These are phyloP conservation scores for Hapsidospora chrysogenum DNA, from an alignment of 495 filamentous ascomycete genomes.

Conservation along the genomic window DNA sequence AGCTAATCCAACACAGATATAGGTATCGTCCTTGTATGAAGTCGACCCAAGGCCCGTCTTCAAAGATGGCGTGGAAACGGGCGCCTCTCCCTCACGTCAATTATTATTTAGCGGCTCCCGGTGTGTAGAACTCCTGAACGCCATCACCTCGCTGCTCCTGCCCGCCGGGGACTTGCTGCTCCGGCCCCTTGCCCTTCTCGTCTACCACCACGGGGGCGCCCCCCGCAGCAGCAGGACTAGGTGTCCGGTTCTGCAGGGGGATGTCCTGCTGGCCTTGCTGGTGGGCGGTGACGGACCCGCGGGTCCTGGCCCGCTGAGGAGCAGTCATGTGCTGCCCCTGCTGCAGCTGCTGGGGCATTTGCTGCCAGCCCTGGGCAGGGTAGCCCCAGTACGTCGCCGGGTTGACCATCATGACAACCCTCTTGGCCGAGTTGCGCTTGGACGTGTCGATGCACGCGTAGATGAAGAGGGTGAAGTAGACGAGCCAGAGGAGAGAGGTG, in stretches of 20 bases:
- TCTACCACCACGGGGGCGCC: neutral
- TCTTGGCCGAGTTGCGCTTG: conserved; percentile 9
- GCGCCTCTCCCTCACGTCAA: too few species aligned
- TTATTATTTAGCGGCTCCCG: too few species aligned
- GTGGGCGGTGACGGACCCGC: too few species aligned
- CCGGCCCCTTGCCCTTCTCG: neutral
- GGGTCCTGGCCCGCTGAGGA: neutral
- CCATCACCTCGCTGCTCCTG: too few species aligned
- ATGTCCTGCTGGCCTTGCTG: neutral
- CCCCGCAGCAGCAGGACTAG: neutral
- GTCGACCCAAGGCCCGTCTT: too few species aligned
- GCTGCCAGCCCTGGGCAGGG: conserved; percentile 1
- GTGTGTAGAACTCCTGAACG: too few species aligned
- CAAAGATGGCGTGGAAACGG: too few species aligned
- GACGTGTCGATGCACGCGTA: conserved; percentile 25
- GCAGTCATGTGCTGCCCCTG: neutral
- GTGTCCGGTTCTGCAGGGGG: neutral
- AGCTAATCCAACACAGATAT: too few species aligned
- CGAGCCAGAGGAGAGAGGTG: conserved; percentile 6
- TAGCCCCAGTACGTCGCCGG: neutral
- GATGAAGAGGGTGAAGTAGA: conserved; percentile 25
- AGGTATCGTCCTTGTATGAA: too few species aligned
- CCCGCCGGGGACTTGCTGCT: too few species aligned
- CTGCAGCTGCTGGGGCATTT: neutral
- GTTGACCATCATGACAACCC: conserved; percentile 7